Percentiles rank a stretch among this genome's conserved stretches.
Evolutionary conservation across 2,329 filamentous ascomycete genomes (phyloP).

Genomic region (Fusarium devonianum): DNA sequence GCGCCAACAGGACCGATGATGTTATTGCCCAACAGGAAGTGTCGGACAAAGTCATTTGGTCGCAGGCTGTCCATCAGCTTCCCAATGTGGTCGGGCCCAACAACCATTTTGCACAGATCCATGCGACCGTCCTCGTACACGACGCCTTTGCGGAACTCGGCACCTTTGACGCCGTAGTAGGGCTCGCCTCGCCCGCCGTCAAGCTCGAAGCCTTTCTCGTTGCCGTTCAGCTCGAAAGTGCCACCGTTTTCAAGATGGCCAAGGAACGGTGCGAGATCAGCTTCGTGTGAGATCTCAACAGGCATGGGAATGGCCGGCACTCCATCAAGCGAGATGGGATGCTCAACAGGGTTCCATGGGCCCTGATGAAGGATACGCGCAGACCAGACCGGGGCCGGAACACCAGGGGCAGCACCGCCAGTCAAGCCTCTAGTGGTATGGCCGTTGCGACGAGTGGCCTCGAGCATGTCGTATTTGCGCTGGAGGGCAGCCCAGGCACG

Average conservation of each 20-base stretch:
- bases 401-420: constrained; percentile 44
- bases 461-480: constrained; percentile 46
- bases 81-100: constrained; percentile 59
- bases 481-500: constrained; percentile 48
- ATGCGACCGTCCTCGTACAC: constrained; percentile 61
- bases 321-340: constrained; percentile 44
- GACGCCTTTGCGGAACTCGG: constrained; percentile 49
- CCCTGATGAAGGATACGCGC: constrained; percentile 46
- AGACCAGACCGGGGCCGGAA: constrained; percentile 45
- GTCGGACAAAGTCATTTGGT: constrained; percentile 55
- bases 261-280: constrained; percentile 47
- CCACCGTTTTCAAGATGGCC: constrained; percentile 44
- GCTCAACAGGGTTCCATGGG: constrained; percentile 43
- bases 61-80: constrained; percentile 58
- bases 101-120: constrained; percentile 63
- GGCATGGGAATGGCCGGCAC: constrained; percentile 47
- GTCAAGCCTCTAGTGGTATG: constrained; percentile 39
- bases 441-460: constrained; percentile 45
- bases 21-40: constrained; percentile 63
- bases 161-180: constrained; percentile 46
- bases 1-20: constrained; percentile 60
- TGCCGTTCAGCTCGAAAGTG: constrained; percentile 38
- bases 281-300: constrained; percentile 42
- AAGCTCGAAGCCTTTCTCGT: constrained; percentile 41
- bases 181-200: constrained; percentile 49